Conservation (phyloP, 1,284 basidiomycete species). For the Athelia psychrophila region DNA sequence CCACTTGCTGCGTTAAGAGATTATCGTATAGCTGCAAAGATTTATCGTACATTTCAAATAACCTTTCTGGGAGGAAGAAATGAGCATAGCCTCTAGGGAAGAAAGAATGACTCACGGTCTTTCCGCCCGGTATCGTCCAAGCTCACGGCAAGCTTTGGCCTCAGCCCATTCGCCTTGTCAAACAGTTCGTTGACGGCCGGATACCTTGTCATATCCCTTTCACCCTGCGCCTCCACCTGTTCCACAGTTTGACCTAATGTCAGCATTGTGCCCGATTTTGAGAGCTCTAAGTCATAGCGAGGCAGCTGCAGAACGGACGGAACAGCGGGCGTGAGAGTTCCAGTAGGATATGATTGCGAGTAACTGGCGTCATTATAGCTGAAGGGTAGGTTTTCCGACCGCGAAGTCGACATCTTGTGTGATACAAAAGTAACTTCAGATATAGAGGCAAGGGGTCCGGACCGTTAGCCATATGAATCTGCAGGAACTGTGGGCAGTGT, state of each 20-base stretch:
- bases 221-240: constrained; percentile 77
- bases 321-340: constrained; percentile 40
- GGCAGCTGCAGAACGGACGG: constrained; percentile 54
- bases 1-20: constrained; percentile 81
- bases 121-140: constrained; percentile 87
- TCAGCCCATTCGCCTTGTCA: constrained; percentile 78
- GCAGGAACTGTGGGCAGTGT: too few relatives aligned
- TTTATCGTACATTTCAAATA: constrained; percentile 93
- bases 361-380: constrained; percentile 33
- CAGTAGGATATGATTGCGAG: constrained; percentile 42
- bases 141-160: constrained; percentile 83
- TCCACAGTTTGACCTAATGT: constrained; percentile 90
- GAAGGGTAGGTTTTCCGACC: constrained; percentile 38
- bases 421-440: too few relatives aligned
- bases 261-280: constrained; percentile 82
- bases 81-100: constrained; percentile 6
- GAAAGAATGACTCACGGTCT: constrained; percentile 59
- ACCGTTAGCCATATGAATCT: too few relatives aligned
- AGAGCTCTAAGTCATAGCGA: constrained; percentile 74
- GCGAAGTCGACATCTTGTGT: constrained; percentile 51
- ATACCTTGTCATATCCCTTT: constrained; percentile 73
- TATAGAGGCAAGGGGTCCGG: too few relatives aligned
- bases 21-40: constrained; percentile 87
- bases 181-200: constrained; percentile 83
- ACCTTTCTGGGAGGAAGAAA: constrained; percentile 53